phyloP scores from a whole-genome alignment of 306 rosid species.

The Corylus americana region DNA sequence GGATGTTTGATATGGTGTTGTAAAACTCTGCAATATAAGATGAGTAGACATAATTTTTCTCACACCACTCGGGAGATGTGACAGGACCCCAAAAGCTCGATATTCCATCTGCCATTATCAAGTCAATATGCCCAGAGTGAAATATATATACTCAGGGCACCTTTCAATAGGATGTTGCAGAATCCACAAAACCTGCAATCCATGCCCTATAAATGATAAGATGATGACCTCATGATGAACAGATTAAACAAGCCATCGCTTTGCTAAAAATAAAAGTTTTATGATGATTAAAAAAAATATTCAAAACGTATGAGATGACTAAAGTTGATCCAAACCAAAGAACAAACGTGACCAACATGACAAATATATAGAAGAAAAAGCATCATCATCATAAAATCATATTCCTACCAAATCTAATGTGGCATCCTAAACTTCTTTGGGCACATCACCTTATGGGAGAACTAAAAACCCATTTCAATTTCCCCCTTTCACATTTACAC shows the following conservation, averaged over 20 bases:
- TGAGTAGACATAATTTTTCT: constrained; percentile 68
- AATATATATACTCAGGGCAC: neutral
- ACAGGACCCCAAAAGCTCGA: constrained; percentile 93
- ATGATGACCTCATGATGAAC: too few species aligned
- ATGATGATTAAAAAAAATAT: neutral
- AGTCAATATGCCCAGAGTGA: neutral
- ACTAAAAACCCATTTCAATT: neutral
- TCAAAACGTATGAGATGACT: neutral
- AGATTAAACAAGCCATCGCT: neutral
- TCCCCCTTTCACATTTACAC: neutral
- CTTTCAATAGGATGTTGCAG: neutral
- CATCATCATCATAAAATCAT: neutral
- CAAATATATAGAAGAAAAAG: neutral
- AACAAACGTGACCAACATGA: neutral
- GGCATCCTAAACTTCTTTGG: neutral
- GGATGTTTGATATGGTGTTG: constrained; percentile 79
- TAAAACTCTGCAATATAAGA: constrained; percentile 83
- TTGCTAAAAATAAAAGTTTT: neutral
- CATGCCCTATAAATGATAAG: neutral
- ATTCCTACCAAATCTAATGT: neutral
- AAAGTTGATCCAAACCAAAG: neutral
- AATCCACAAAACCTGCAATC: neutral
- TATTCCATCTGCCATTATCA: constrained; percentile 54
- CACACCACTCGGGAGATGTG: constrained; percentile 77
- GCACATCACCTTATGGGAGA: neutral